Evolutionary conservation across 1,284 basidiomycete species (phyloP).

Genomic region (Melampsora americana): DNA sequence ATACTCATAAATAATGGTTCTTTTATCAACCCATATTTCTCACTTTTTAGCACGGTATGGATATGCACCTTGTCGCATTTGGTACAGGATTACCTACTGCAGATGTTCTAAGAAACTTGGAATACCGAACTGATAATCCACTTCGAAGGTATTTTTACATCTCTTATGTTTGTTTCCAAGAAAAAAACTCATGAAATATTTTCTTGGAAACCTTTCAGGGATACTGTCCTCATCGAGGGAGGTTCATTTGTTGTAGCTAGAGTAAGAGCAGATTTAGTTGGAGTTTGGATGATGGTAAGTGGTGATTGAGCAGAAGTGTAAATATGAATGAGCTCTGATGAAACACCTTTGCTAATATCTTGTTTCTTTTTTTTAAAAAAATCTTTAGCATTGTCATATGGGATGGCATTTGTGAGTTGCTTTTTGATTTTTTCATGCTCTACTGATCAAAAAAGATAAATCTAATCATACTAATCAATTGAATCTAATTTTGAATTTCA

Average conservation of each 20-base stretch:
- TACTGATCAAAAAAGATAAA: background rate
- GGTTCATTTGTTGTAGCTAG: conserved; percentile 24
- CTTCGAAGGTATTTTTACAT: conserved; percentile 3
- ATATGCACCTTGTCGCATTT: conserved; percentile 39
- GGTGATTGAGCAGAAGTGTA: background rate
- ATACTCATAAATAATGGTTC: background rate
- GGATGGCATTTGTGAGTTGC: conserved; percentile 40
- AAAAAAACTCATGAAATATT: background rate
- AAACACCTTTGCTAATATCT: background rate
- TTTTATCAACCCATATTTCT: background rate
- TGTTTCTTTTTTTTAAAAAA: background rate
- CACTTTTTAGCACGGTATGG: conserved; percentile 28
- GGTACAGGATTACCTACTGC: conserved; percentile 21
- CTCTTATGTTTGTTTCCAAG: background rate
- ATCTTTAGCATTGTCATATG: conserved; percentile 38
- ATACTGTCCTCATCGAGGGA: conserved; percentile 26
- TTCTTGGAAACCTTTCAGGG: background rate
- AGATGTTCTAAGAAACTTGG: background rate
- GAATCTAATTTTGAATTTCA: background rate
- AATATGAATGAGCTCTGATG: background rate
- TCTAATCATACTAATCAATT: too few species aligned
- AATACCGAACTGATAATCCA: conserved; percentile 13
- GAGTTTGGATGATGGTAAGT: conserved; percentile 42
- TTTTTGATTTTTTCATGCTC: background rate
- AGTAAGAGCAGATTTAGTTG: conserved; percentile 32